Evolutionary conservation across 805 yeast species (phyloP).

Genomic region (Lachancea mirantina): DNA sequence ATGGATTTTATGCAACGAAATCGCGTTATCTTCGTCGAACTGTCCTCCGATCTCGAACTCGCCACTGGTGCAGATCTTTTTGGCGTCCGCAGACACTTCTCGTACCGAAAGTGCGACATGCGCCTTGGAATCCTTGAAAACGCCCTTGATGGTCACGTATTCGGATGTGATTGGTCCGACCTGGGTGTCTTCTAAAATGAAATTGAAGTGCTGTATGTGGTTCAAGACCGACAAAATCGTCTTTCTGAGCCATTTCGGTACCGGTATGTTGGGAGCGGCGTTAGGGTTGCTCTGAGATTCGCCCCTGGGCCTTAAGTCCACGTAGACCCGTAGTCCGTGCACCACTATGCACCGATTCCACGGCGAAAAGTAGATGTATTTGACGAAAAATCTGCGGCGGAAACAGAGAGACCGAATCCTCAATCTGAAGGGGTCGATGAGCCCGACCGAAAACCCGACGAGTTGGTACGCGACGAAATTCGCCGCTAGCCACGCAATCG

Average conservation of each 20-base stretch:
- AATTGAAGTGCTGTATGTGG: slow-evolving; percentile 3
- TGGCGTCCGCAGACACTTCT: slow-evolving; percentile 3
- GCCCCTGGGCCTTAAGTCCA: too few relatives aligned
- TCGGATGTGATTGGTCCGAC: slow-evolving; percentile 3
- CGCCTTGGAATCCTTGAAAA: not conserved
- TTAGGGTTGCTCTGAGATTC: too few relatives aligned
- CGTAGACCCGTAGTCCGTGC: slow-evolving; percentile 4
- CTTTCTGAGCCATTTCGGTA: slow-evolving; percentile 7
- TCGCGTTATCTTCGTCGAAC: slow-evolving; percentile 1
- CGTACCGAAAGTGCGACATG: slow-evolving; percentile 3
- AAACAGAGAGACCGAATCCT: slow-evolving; percentile 4
- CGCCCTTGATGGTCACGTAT: not conserved
- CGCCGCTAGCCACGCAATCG: slow-evolving; percentile 3
- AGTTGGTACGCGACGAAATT: slow-evolving; percentile 5
- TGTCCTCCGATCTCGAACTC: slow-evolving; percentile 4
- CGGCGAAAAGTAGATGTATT: slow-evolving; percentile 6
- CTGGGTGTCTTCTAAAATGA: slow-evolving; percentile 7
- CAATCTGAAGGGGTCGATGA: slow-evolving; percentile 6
- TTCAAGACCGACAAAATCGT: slow-evolving; percentile 2
- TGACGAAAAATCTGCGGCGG: slow-evolving; percentile 1
- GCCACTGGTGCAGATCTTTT: not conserved
- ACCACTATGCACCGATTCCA: slow-evolving; percentile 7
- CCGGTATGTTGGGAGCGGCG: too few relatives aligned
- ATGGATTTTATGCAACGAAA: slow-evolving; percentile 2
- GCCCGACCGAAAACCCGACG: slow-evolving; percentile 7